Evolutionary conservation across 768 basidiomycete genomes (phyloP).

Genomic region (Leccinum truebloodii): DNA sequence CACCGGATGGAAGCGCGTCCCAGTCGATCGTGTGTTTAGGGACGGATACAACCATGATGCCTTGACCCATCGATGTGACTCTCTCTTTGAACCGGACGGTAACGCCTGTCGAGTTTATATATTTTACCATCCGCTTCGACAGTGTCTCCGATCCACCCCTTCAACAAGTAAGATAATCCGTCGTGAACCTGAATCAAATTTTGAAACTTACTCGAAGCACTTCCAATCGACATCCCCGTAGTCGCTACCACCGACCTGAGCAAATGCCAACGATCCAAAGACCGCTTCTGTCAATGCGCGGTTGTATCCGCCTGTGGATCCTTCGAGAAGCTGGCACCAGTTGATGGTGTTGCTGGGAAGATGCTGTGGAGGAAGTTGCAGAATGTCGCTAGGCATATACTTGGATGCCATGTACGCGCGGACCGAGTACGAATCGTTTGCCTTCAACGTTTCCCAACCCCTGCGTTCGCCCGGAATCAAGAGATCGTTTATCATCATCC

Average conservation of each 20-base stretch:
- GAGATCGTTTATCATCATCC: constrained; percentile 23
- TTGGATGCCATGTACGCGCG: constrained; percentile 28
- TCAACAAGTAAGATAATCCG: background rate
- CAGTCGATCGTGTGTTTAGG: background rate
- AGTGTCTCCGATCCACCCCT: constrained; percentile 29
- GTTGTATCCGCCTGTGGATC: constrained; percentile 36
- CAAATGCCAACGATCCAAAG: constrained; percentile 32
- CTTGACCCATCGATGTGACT: constrained; percentile 22
- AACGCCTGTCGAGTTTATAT: constrained; percentile 2
- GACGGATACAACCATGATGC: constrained; percentile 4
- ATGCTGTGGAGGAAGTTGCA: constrained; percentile 19
- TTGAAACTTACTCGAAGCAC: constrained; percentile 32
- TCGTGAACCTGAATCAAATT: background rate
- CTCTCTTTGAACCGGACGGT: constrained; percentile 18
- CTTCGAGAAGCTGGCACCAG: constrained; percentile 35
- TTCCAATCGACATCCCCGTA: constrained; percentile 25
- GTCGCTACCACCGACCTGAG: background rate
- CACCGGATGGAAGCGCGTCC: background rate
- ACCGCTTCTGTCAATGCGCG: constrained; percentile 37
- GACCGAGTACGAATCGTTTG: constrained; percentile 32
- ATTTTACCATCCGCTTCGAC: constrained; percentile 25
- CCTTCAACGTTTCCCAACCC: constrained; percentile 31
- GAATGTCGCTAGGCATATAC: constrained; percentile 23
- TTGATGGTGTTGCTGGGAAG: constrained; percentile 29
- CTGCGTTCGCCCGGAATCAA: constrained; percentile 2